Base-by-base conservation (phyloP, 2,329 filamentous ascomycete genomes). In the Aspergillus transmontanensis region DNA sequence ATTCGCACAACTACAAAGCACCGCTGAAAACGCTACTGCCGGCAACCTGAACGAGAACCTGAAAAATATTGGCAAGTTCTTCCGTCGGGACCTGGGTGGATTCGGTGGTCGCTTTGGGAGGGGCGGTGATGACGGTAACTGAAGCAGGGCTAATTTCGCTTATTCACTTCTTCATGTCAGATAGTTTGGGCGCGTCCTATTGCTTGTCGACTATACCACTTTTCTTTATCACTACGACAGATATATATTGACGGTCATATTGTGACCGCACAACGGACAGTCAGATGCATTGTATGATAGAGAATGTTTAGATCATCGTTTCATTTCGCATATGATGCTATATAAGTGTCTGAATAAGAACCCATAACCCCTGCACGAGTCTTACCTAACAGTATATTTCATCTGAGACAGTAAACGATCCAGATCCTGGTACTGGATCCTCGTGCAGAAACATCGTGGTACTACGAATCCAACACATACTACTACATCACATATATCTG, bases 1-100 rank as follows among this genome's bases (percentile, higher is more conserved):
- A 51, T 57, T 57, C 4, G 60, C 71, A 67, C 71, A 61, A 54
- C 57, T 63, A 70, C 66, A 53, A 68, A 61, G 69, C 34, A 64
- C 66, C 55, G 65, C 71, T 60, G 68, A 74, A 59, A 67, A 68
- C 39, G 70, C 69, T 46, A 72, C 87, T 60, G 88, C 90, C 71
- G 87, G 86, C 9, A 92, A 90, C 58, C 86, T 97, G 67, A 96
- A 97, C 75, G 94, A 96, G 79, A 97, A 97, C 78, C 76, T 98
- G 78, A 94, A 93, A 81, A 97, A 93, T 76, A 92, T 99, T 79
- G 94, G 94, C 28, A 97, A 96, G 79, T 97, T 98, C 80, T 98
- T 98, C 82, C 89, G 90, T 66, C 84, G 94, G 66, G 94, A 97
- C 81, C 89, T 94, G 66, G 91, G 91, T 34, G 87, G 89, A 2